Evolutionary conservation across 371 early-diverging fungal species (phyloP), one percentile per base, ranked within the genome.

Genomic region (Enterospora canceri): DNA sequence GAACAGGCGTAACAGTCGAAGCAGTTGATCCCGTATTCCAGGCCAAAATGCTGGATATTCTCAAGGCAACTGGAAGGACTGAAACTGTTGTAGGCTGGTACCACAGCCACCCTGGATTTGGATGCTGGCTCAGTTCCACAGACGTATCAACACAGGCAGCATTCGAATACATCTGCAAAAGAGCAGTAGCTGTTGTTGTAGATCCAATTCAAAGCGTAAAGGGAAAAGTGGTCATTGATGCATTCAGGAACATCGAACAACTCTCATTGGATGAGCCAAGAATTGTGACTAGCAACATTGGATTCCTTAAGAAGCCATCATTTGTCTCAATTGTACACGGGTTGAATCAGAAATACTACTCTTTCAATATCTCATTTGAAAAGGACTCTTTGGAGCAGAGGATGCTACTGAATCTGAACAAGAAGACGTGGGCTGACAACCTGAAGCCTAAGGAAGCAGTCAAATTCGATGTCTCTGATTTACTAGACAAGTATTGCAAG

Each of bases 11-110:
- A 2, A 92, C 93, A 2, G 97, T 99, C 29, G 97, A 99, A 81
- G 93, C 97, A 21, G 96, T 99, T 2, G 97, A 97, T 82, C 94
- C 91, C 19, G 97, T 94, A 1, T 99, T 94, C 80, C 97, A 97
- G 79, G 92, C 93, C n/a, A 90, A 92, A 76, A 99, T 99, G 97
- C 85, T 94, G 88, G 96, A 96, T 59, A 92, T 94, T 91, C 83
- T 99, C 69, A 93, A 92, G 82, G 91, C 92, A 70, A 96, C 96
- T 46, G 97, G 97, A 77, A 83, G 91, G 74, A 89, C 91, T 19
- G 97, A 99, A 79, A 90, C 89, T 83, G 97, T 97, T n/a, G 96
- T 99, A 21, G 99, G 99, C 19, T 99, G 99, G 99, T 99, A 99
- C 79, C 99, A 99, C 83, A 93, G 94, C 60, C 99, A 99, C 82